phyloP scores from a whole-genome alignment of 148 eudicot species.

The Mesembryanthemum crystallinum region DNA sequence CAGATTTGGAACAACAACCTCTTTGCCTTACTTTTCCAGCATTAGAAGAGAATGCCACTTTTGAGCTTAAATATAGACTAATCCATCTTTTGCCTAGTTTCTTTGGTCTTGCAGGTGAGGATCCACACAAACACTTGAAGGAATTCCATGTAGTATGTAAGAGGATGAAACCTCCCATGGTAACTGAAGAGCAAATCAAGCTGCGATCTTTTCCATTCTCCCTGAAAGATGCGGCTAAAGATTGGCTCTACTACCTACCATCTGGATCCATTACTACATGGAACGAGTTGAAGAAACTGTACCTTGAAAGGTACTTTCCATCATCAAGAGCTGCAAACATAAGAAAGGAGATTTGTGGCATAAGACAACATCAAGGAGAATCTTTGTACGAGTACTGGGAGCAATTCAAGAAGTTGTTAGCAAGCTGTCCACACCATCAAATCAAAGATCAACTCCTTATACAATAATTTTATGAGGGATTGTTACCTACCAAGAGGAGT shows the following conservation, averaged over 20 bases:
- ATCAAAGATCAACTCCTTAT: too few relatives aligned
- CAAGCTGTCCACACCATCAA: constrained; percentile 7
- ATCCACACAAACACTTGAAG: neutral
- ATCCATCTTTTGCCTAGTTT: neutral
- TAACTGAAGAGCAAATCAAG: constrained; percentile 15
- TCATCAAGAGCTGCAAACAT: constrained; percentile 11
- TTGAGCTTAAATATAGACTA: neutral
- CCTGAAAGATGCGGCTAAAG: constrained; percentile 8
- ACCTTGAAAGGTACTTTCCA: constrained; percentile 5
- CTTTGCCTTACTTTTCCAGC: neutral
- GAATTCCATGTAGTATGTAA: neutral
- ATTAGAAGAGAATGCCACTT: neutral
- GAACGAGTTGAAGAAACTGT: constrained; percentile 4
- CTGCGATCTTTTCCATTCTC: constrained; percentile 16
- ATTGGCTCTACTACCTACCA: constrained; percentile 18
- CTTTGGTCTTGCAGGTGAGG: neutral
- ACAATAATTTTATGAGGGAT: too few relatives aligned
- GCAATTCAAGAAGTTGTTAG: constrained; percentile 13
- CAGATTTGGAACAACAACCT: too few relatives aligned
- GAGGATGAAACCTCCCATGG: neutral
- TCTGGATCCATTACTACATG: constrained; percentile 2
- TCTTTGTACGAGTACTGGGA: constrained; percentile 25
- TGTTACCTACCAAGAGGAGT: too few relatives aligned
- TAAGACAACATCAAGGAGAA: constrained; percentile 1
- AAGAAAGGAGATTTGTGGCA: constrained; percentile 18